Evolutionary conservation across 441 rosid genomes (phyloP), one percentile per base, ranked within the genome.

Genomic region (Jatropha podagrica): DNA sequence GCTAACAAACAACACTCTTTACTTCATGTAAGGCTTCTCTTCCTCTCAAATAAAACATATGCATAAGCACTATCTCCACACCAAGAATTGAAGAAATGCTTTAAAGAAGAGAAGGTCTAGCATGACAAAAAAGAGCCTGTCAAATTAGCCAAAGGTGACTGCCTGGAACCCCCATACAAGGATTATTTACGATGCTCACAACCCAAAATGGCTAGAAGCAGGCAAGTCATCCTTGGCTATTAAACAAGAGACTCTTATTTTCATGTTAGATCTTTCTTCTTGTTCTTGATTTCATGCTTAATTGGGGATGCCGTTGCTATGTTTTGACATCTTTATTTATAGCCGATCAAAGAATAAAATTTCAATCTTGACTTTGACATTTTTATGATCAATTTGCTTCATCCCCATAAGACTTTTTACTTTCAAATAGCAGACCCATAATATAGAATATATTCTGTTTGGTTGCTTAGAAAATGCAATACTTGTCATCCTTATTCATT

Each of bases 91-190:
- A 10, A 42, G 17, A 11, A 17, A 44, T 42, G 8, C 27, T n/a
- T 44, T 41, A 38, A 10, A 66, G 81, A 78, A 78, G 26, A 52
- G 73, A 67, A 23, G 51, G 74, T 54, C 41, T 60, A 8, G 74
- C 74, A 77, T 67, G 76, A 73, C 6, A 66, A 66, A 59, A 23
- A 66, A 72, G 76, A 77, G 80, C 68, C 7, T 78, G 55, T 68
- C 69, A 67, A 11, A 23, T 59, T 73, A 78, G 81, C 77, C 65
- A 73, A 23, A 68, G 69, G 64, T 15, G 76, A 78, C 77, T 72
- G 77, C 80, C 77, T 59, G 73, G 68, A 60, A 58, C 1, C 26
- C 56, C 69, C 3, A 2, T 5, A 72, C 13, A 15, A 2, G 23
- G 64, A 55, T 18, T 0, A 5, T 20, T 15, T 55, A 18, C 2